A percentile compares a stretch with the other conserved stretches of the same genome.
These are phyloP conservation scores for Trichosporon inkin DNA, from an alignment of 1,284 basidiomycete genomes.

Conservation along the genomic window DNA sequence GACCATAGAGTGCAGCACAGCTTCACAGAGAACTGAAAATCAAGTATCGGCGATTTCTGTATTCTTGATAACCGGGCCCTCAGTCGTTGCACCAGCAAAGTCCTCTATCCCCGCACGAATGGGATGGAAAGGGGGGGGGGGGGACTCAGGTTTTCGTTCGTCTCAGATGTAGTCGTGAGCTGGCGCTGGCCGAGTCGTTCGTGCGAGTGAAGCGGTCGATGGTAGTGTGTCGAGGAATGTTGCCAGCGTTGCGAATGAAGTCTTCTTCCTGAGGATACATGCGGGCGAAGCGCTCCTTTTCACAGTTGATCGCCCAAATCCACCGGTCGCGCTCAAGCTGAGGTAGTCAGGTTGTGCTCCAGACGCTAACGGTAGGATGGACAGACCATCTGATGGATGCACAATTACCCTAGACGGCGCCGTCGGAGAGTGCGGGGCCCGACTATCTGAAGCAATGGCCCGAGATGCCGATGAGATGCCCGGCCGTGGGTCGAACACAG, in stretches of 20 bases:
- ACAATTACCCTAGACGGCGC: too few relatives aligned
- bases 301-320: conserved; percentile 49
- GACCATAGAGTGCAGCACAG: too few relatives aligned
- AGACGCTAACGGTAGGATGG: background rate
- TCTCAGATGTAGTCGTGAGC: background rate
- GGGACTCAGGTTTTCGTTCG: background rate
- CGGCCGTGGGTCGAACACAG: too few relatives aligned
- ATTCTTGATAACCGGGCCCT: background rate
- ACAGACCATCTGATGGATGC: too few relatives aligned
- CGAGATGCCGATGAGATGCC: too few relatives aligned
- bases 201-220: conserved; percentile 5
- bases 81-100: too few relatives aligned
- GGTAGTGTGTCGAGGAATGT: conserved; percentile 25
- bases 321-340: conserved; percentile 51
- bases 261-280: conserved; percentile 33
- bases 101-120: too few relatives aligned
- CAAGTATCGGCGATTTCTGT: too few relatives aligned
- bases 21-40: too few relatives aligned
- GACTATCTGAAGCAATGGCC: too few relatives aligned
- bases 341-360: conserved; percentile 5
- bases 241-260: conserved; percentile 32
- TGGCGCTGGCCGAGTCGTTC: background rate
- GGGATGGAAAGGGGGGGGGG: too few relatives aligned
- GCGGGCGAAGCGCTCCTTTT: conserved; percentile 46
- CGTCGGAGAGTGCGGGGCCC: too few relatives aligned